Evolutionary conservation across 1,284 basidiomycete genomes (phyloP), one percentile per base, ranked within the genome.

Genomic region (Rhodotorula sp.): DNA sequence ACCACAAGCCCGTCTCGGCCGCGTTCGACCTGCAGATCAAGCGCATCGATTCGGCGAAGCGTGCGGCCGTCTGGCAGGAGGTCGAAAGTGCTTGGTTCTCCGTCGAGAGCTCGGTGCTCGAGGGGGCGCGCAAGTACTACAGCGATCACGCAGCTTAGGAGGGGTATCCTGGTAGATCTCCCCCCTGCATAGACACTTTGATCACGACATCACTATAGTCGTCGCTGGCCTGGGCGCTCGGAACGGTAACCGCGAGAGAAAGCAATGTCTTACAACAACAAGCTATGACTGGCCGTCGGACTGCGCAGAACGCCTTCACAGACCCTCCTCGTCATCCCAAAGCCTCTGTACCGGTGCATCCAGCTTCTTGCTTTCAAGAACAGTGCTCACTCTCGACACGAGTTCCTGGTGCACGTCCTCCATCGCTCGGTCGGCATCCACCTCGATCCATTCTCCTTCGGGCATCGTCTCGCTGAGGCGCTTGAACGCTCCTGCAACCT

Each of bases 1-100:
- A 96, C 31, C 74, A 96, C 81, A 85, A 91, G 14, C 93, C 93
- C 3, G 87, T 97, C 56, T 91, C 90, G n/a, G 89, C 90, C 3
- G 90, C 84, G 3, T 92, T 93, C 80, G 70, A 74, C 56, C 15
- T 72, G 26, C 66, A 59, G 57, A 85, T 93, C 54, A 95, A 94
- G 84, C 85, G 83, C 57, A 86, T 94, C 60, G 82, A 87, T 68
- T 84, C 83, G 20, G 87, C 88, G 18, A 82, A 83, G 74, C 85
- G 90, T 80, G 84, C 82, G 73, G 81, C 81, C 62, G 87, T 88
- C 2, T 77, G 76, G 73, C 51, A 54, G 8, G 75, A 78, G 52
- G 71, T 74, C 29, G 78, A 78, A 58, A 47, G 31, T 31, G 69
- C 72, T 20, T 78, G 76, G 76, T 65, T 63, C 21, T 72, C 69